Conservation (phyloP, 768 basidiomycete genomes). For the Tulasnella sp. region DNA sequence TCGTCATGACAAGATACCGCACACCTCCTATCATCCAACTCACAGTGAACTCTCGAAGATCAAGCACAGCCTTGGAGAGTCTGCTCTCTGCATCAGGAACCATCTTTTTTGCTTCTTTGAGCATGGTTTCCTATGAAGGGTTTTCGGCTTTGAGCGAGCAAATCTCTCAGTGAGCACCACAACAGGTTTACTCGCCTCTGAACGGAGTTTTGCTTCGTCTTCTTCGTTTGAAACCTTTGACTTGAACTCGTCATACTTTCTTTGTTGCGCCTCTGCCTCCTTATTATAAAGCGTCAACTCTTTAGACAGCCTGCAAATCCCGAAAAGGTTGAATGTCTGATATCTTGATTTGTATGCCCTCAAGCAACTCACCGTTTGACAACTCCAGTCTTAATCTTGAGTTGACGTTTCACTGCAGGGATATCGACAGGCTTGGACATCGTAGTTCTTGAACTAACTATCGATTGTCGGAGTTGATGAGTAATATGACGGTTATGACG, state of each 20-base stretch:
- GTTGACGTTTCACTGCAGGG: slow-evolving; percentile 34
- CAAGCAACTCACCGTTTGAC: slow-evolving; percentile 42
- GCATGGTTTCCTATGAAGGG: slow-evolving; percentile 26
- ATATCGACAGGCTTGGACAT: no score
- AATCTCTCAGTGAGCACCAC: neutral
- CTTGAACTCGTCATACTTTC: slow-evolving; percentile 48
- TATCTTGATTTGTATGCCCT: slow-evolving; percentile 16
- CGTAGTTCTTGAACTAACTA: no score
- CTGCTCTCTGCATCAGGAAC: slow-evolving; percentile 50
- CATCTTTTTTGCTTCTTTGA: slow-evolving; percentile 75
- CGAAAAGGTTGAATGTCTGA: neutral
- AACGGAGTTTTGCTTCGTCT: slow-evolving; percentile 24
- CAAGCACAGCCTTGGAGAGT: slow-evolving; percentile 47
- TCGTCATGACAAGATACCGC: neutral
- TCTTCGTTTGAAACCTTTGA: slow-evolving; percentile 40
- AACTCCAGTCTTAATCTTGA: slow-evolving; percentile 63
- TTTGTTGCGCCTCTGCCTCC: slow-evolving; percentile 47
- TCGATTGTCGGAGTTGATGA: no score
- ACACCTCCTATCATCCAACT: slow-evolving; percentile 26
- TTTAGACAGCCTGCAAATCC: slow-evolving; percentile 41
- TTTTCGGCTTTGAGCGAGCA: neutral
- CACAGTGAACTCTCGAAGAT: slow-evolving; percentile 56
- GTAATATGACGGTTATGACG: no score
- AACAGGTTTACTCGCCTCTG: slow-evolving; percentile 4
- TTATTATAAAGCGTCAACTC: slow-evolving; percentile 52